Base-by-base conservation (phyloP, 176 grass and related monocot genomes). In the Musa acuminata region DNA sequence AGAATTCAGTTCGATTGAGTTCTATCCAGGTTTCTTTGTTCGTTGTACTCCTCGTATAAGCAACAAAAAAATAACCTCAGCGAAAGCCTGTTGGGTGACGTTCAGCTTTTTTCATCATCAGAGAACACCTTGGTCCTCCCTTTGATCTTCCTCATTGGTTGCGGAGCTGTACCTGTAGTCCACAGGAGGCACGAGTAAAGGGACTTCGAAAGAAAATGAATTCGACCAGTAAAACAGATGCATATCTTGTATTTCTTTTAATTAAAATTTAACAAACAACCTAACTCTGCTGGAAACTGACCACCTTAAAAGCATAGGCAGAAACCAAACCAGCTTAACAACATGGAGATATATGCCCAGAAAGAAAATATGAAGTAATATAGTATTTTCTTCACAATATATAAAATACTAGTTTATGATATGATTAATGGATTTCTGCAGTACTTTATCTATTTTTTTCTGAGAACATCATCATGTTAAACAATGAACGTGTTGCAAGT, bases 81-180 rank as follows among this genome's bases (percentile, higher is more conserved):
- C 26, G 6, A 13, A 21, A 67, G 0, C 26, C 3, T 29, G 64
- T 35, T 22, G 29, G 11, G 23, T 67, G 29, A 35, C 13, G 13
- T 14, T 70, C 51, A 70, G 43, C 17, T 70, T 70, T 69, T 8
- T 70, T 70, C 67, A 50, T 70, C 67, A 43, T 70, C 67, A 19
- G 67, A 70, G n/a, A 20, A 27, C 14, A 19, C 67, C 35, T 51
- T 70, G 67, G 43, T 51, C 27, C 35, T 70, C 14, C 11, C 67
- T 21, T 70, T 35, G 48, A 3, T 21, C 35, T 70, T 70, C 43
- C 50, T 20, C 48, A 19, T 8, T 70, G 67, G 17, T n/a, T 3
- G 67, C 8, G 2, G 43, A 50, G 67, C n/a, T 11, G 16, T 19
- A 70, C 67, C 67, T 70, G 67, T 20, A 8, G 29, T 50, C 19